phyloP scores from a whole-genome alignment of 768 basidiomycete species.

The Phylloporus rhodoxanthus region DNA sequence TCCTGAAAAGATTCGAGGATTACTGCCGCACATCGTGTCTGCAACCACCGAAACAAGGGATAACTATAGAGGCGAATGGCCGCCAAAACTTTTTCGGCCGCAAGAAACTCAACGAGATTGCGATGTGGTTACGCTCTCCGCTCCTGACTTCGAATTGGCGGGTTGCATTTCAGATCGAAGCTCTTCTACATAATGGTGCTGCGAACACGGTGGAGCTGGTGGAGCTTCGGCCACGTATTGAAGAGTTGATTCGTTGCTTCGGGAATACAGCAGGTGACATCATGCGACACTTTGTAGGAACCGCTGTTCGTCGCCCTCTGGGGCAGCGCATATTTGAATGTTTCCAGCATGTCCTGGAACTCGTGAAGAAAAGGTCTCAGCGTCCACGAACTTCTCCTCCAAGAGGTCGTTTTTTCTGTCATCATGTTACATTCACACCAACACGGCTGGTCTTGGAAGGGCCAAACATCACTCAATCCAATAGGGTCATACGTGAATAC shows the following conservation, averaged over 20 bases:
- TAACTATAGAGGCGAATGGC: slow-evolving; percentile 44
- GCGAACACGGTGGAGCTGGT: slow-evolving; percentile 57
- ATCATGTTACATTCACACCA: slow-evolving; percentile 72
- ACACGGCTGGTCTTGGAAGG: slow-evolving; percentile 72
- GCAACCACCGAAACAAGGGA: slow-evolving; percentile 30
- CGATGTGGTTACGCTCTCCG: slow-evolving; percentile 39
- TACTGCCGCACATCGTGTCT: slow-evolving; percentile 50
- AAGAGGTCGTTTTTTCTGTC: slow-evolving; percentile 52
- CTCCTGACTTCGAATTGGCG: slow-evolving; percentile 42
- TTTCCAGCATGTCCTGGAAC: slow-evolving; percentile 31
- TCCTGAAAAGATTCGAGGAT: slow-evolving; percentile 43
- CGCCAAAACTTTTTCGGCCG: slow-evolving; percentile 46
- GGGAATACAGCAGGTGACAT: slow-evolving; percentile 39
- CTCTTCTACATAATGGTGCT: slow-evolving; percentile 55
- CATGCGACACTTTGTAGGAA: slow-evolving; percentile 50
- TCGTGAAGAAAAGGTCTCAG: slow-evolving; percentile 19
- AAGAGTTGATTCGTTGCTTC: slow-evolving; percentile 33
- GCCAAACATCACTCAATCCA: slow-evolving; percentile 69
- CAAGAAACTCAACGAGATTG: slow-evolving; percentile 42
- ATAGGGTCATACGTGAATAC: slow-evolving; percentile 71
- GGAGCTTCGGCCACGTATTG: slow-evolving; percentile 40
- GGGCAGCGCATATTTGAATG: slow-evolving; percentile 40
- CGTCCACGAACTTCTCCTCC: slow-evolving; percentile 22
- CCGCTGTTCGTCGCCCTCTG: slow-evolving; percentile 41
- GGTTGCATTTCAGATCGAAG: slow-evolving; percentile 74